Percentiles rank a stretch among this genome's conserved stretches.
Evolutionary conservation across 129 eudicot genomes (phyloP).

Genomic region (Chrysanthemum lavandulifolium): DNA sequence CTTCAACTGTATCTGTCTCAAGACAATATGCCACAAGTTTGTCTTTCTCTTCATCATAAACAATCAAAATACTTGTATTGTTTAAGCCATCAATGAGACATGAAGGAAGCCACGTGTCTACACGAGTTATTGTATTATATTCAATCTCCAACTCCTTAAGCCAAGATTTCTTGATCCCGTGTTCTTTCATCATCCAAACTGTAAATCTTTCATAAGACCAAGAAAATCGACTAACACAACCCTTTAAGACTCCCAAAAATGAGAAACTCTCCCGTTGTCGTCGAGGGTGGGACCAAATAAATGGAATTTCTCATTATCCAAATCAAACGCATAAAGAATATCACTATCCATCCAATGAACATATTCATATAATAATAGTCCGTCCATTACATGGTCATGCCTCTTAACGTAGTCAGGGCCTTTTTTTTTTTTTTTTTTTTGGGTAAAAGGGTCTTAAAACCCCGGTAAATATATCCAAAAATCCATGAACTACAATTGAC

Average conservation of each 20-base stretch:
- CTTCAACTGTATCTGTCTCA: conserved; percentile 1
- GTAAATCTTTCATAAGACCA: too few species aligned
- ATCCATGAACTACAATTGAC: too few species aligned
- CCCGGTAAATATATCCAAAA: too few species aligned
- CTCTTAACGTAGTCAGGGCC: not conserved
- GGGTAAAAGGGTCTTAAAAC: too few species aligned
- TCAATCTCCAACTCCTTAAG: conserved; percentile 38
- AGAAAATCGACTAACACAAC: too few species aligned
- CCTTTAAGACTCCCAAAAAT: too few species aligned
- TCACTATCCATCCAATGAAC: not conserved
- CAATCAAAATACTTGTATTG: conserved; percentile 29
- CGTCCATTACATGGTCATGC: not conserved
- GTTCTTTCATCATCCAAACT: not conserved
- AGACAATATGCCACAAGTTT: conserved; percentile 9
- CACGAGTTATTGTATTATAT: not conserved
- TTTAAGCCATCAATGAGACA: conserved; percentile 12
- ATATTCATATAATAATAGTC: not conserved
- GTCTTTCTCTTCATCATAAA: not conserved
- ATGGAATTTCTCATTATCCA: too few species aligned
- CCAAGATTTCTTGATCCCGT: conserved; percentile 48
- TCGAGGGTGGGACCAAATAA: too few species aligned
- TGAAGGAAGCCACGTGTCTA: not conserved
- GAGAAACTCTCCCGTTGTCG: too few species aligned
- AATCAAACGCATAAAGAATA: too few species aligned
- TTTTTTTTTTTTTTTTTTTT: too few species aligned